Evolutionary conservation across 805 yeast species (phyloP).

Genomic region (Peterozyma toletana): DNA sequence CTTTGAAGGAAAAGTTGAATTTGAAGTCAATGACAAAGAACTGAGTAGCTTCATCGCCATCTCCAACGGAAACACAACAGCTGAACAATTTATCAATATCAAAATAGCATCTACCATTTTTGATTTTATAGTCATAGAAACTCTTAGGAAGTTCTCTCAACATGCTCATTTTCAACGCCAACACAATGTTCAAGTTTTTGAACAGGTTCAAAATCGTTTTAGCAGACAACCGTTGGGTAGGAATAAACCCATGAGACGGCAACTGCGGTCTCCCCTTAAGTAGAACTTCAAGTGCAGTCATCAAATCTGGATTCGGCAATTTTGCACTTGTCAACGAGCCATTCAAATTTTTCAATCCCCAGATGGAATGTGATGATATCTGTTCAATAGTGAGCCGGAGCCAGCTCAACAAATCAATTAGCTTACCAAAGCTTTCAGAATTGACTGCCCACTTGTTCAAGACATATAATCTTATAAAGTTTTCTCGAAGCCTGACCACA

Average conservation of each 20-base stretch:
- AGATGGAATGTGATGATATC: slow-evolving; percentile 55
- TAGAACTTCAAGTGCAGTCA: slow-evolving; percentile 82
- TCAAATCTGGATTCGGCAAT: slow-evolving; percentile 83
- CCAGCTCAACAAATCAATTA: slow-evolving; percentile 88
- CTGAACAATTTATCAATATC: slow-evolving; percentile 59
- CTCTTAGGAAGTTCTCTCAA: slow-evolving; percentile 55
- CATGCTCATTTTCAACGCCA: slow-evolving; percentile 70
- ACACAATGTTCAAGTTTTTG: slow-evolving; percentile 60
- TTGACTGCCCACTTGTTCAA: slow-evolving; percentile 83
- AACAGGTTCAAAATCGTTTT: slow-evolving; percentile 53
- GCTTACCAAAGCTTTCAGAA: slow-evolving; percentile 58
- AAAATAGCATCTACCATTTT: slow-evolving; percentile 72
- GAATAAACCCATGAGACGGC: slow-evolving; percentile 54
- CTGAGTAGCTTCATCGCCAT: slow-evolving; percentile 50
- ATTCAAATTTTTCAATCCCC: slow-evolving; percentile 62
- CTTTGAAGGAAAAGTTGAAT: slow-evolving; percentile 45
- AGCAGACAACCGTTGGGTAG: slow-evolving; percentile 42
- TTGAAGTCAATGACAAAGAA: slow-evolving; percentile 75
- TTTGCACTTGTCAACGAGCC: slow-evolving; percentile 80
- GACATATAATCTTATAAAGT: slow-evolving; percentile 78
- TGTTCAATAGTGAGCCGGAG: slow-evolving; percentile 65
- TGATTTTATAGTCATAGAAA: slow-evolving; percentile 56
- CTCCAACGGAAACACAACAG: slow-evolving; percentile 72
- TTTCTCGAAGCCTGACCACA: slow-evolving; percentile 70
- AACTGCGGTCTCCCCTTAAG: slow-evolving; percentile 70